Conservation (phyloP, 176 grass and related monocot genomes). For the Oryza longistaminata region DNA sequence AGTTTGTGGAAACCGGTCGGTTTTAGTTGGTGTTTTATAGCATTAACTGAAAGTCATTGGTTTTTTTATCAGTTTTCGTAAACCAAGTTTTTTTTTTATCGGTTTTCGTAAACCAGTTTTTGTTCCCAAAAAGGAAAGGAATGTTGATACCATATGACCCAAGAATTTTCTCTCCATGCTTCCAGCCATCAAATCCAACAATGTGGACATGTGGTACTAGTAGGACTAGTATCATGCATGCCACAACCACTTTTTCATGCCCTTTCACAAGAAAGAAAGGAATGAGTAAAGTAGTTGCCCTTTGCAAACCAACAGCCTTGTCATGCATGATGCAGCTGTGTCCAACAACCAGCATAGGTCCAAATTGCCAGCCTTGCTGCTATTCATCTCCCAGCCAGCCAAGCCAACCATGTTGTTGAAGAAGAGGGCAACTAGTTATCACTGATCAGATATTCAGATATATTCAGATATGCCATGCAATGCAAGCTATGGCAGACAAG, state of each 20-base stretch:
- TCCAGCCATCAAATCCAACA: constrained; percentile 2
- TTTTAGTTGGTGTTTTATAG: too few relatives aligned
- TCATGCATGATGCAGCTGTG: constrained; percentile 15
- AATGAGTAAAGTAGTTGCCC: not conserved
- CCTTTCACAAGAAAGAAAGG: constrained; percentile 16
- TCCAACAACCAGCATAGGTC: constrained; percentile 37
- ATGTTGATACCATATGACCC: constrained; percentile 12
- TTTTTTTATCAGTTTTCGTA: too few relatives aligned
- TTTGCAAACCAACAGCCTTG: not conserved
- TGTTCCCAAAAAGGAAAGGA: not conserved
- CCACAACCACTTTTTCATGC: constrained; percentile 40
- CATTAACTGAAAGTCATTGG: too few relatives aligned
- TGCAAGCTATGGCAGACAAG: constrained; percentile 1
- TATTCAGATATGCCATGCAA: not conserved
- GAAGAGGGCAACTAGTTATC: not conserved
- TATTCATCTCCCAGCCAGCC: not conserved
- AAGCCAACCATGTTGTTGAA: not conserved
- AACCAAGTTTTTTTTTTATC: too few relatives aligned
- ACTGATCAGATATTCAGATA: not conserved
- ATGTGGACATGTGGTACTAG: not conserved
- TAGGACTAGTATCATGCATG: not conserved
- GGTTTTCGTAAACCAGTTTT: too few relatives aligned
- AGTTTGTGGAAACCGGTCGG: too few relatives aligned
- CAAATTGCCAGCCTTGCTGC: constrained; percentile 48
- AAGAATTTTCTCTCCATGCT: not conserved